phyloP scores from a whole-genome alignment of 2,329 filamentous ascomycete species.

The Exophiala sp. region DNA sequence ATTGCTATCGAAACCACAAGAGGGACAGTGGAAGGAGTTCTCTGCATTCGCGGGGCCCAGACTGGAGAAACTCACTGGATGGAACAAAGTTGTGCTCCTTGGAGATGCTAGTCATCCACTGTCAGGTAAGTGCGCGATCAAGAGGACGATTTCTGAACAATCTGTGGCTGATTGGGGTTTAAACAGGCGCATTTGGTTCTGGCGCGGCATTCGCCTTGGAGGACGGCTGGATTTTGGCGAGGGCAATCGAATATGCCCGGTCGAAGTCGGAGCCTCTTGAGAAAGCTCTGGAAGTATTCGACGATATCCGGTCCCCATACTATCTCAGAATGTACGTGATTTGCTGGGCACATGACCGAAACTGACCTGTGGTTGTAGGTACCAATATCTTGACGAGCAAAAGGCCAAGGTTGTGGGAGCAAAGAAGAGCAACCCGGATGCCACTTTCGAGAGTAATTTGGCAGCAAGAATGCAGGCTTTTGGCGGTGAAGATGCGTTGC shows the following conservation, averaged over 20 bases:
- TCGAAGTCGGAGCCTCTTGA: conserved; percentile 19
- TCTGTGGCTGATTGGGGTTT: not conserved
- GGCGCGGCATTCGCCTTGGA: conserved; percentile 47
- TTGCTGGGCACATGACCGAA: not conserved
- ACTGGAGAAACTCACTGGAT: conserved; percentile 39
- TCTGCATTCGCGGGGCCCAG: conserved; percentile 48
- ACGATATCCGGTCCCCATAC: conserved; percentile 40
- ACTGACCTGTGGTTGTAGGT: conserved; percentile 25
- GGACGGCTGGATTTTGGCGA: conserved; percentile 45
- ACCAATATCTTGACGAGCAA: conserved; percentile 33
- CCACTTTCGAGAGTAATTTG: conserved; percentile 32
- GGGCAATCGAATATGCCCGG: conserved; percentile 32
- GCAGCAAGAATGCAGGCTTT: conserved; percentile 33
- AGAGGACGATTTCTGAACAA: not conserved
- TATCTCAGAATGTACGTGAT: conserved; percentile 38
- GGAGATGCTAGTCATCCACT: conserved; percentile 57
- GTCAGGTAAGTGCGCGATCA: conserved; percentile 35
- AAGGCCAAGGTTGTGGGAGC: conserved; percentile 18
- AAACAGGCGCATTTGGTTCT: conserved; percentile 41
- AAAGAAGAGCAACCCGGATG: conserved; percentile 25
- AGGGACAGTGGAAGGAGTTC: conserved; percentile 47
- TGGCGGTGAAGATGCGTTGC: conserved; percentile 33
- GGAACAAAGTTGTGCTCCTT: conserved; percentile 49
- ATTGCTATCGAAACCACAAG: conserved; percentile 37
- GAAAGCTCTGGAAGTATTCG: conserved; percentile 38